A percentile compares a stretch with the other conserved stretches of the same genome.
Conservation (phyloP, 495 filamentous ascomycete genomes). For the Aspergillus avenaceus region DNA sequence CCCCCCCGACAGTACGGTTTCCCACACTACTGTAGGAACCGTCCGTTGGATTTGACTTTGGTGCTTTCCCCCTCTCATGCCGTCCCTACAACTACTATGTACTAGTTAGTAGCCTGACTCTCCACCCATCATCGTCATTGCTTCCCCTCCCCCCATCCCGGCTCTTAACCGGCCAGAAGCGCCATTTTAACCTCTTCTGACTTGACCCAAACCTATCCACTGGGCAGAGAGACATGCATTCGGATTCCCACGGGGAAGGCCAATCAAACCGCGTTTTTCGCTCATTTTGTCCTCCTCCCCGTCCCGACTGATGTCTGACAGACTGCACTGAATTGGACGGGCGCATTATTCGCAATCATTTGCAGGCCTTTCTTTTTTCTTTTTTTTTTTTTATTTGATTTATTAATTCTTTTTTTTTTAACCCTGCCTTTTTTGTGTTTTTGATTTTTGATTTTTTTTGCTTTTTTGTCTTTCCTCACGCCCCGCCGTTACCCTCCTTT, state of each 20-base stretch:
- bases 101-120: neutral
- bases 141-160: neutral
- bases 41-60: neutral
- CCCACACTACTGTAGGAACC: conserved; percentile 1
- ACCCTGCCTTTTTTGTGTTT: conserved; percentile 7
- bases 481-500: conserved; percentile 19
- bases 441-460: conserved; percentile 6
- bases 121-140: neutral
- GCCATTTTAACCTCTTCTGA: neutral
- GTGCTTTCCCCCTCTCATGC: neutral
- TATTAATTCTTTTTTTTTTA: conserved; percentile 6
- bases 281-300: neutral
- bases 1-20: neutral
- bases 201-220: neutral
- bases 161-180: neutral
- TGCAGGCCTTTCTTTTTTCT: neutral
- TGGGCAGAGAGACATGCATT: conserved; percentile 6
- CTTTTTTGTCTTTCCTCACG: conserved; percentile 14
- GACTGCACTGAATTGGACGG: neutral
- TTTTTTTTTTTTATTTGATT: conserved; percentile 5
- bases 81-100: neutral
- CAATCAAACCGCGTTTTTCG: conserved; percentile 15
- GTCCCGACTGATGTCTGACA: neutral
- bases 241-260: conserved; percentile 17
- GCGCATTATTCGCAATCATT: conserved; percentile 1